These are phyloP conservation scores for Glycine soja DNA, from an alignment of 306 rosid species.

Conservation along the genomic window DNA sequence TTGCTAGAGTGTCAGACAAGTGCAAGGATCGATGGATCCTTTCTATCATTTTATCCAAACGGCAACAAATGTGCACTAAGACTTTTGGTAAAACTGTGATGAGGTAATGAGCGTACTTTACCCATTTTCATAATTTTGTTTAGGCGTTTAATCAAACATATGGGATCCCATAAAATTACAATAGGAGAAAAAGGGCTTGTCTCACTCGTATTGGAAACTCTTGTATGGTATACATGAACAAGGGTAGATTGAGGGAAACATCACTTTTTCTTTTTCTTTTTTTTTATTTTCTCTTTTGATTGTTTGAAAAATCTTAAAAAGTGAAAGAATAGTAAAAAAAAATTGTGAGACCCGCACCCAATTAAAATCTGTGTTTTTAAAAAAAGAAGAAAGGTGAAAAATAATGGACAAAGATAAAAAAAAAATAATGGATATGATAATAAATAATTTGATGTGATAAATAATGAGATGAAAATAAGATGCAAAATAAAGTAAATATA, in stretches of 20 bases:
- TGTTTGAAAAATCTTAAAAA: too few relatives aligned
- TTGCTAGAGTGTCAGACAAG: conserved; percentile 34
- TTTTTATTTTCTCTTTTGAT: neutral
- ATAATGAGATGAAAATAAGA: too few relatives aligned
- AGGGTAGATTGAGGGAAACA: neutral
- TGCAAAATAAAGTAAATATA: too few relatives aligned
- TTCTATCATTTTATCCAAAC: conserved; percentile 30
- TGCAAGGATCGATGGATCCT: conserved; percentile 8
- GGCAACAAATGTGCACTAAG: conserved; percentile 5
- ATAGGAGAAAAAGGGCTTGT: neutral
- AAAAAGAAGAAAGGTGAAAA: too few relatives aligned
- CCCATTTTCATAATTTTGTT: neutral
- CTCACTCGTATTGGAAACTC: conserved; percentile 3
- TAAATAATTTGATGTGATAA: too few relatives aligned
- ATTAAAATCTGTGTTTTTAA: too few relatives aligned
- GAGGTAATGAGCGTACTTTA: conserved; percentile 8
- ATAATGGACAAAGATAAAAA: too few relatives aligned
- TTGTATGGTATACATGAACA: neutral
- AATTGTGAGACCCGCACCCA: too few relatives aligned
- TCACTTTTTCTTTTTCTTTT: neutral
- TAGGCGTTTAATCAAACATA: neutral
- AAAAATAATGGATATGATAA: too few relatives aligned
- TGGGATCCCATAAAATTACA: neutral
- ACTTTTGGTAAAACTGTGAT: neutral
- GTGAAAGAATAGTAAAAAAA: too few relatives aligned